Base-by-base conservation (phyloP, 306 rosid species). In the Gillenia trifoliata region DNA sequence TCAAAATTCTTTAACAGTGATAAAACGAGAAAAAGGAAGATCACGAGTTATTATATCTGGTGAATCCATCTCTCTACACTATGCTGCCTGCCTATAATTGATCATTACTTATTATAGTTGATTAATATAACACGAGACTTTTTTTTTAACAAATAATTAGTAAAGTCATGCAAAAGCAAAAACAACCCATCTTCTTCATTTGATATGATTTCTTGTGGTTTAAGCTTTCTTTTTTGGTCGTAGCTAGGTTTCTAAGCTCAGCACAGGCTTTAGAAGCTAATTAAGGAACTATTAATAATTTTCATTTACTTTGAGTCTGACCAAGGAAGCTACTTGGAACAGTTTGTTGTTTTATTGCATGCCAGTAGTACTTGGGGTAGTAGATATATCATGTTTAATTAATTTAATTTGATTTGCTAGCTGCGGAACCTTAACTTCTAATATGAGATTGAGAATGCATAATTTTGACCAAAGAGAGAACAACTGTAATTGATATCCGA, bases 361-460 rank as follows among this genome's bases (percentile, higher is more conserved):
- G 29, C 16, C 62, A 56, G 29, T 56, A 56, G 16, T 56, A 22
- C 29, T 55, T 22, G 29, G 29, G 15, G 29, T 45, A 4, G 52
- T 16, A 45, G 29, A 56, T 31, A 23, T 43, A 45, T 45, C 20
- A 36, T 71, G 66, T 71, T 1, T 57, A 36, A 25, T 16, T 10
- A 55, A 10, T 56, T n/a, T 43, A 45, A 45, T 45, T 45, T 5
- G 17, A 45, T 45, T 45, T 59, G 67, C 29, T 59, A 72, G 68
- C 76, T 26, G 67, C 66, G 13, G 12, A 57, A 38, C 61, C 76
- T 59, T 72, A 72, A 72, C 76, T 72, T 72, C 76, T 59, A 72
- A 72, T 72, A 8, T 40, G 68, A 59, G 76, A 38, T 72, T 72
- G 40, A 19, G 40, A 72, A 59, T 16, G 57, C 41, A 71, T 70